Evolutionary conservation across 1,139 yeast species (phyloP), one percentile per base, ranked within the genome.

Genomic region (Pichia sp.): DNA sequence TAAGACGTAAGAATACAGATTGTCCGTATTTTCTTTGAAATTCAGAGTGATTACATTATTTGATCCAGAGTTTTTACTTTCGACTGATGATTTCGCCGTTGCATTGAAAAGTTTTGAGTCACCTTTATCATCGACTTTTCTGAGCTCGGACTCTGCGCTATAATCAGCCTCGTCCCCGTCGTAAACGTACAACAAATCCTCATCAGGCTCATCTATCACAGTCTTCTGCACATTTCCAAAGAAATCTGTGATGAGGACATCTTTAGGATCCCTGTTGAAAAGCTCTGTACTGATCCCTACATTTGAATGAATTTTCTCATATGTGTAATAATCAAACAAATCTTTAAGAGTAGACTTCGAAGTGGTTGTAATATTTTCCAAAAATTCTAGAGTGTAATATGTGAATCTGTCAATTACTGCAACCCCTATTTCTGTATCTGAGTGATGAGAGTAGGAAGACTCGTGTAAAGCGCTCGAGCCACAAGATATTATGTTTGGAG

Each of bases 351-450:
- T 88, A 53, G 74, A 73, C 43, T 81, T 75, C 1, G 96, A 87
- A 60, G 82, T 83, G 68, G 84, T 85, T 53, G 86, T 84, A 41
- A 90, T 81, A 31, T 76, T 76, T 69, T 93, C 99, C 65, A 95
- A 76, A 64, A 83, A 95, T 55, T 91, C 97, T 62, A 95, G 75
- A 45, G 91, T 91, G 69, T 82, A 90, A 69, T 90, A 91, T 0
- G 99, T 93, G 70, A 93, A 93, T 61, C 99, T 75, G 68, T 93
- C 99, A 65, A 93, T 93, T 12, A 93, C 97, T 0, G 99, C 98
- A 51, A 95, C 99, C 3, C 99, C 99, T 48, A 93, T 83, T 63
- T 93, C 97, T 57, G 85, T 80, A 66, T 93, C 99, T 1, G 97
- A 89, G 67, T 90, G 96, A 65, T 93, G 98, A 2, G 97, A 90